phyloP scores from a whole-genome alignment of 495 filamentous ascomycete genomes.

The Massariosphaeria phaeospora region DNA sequence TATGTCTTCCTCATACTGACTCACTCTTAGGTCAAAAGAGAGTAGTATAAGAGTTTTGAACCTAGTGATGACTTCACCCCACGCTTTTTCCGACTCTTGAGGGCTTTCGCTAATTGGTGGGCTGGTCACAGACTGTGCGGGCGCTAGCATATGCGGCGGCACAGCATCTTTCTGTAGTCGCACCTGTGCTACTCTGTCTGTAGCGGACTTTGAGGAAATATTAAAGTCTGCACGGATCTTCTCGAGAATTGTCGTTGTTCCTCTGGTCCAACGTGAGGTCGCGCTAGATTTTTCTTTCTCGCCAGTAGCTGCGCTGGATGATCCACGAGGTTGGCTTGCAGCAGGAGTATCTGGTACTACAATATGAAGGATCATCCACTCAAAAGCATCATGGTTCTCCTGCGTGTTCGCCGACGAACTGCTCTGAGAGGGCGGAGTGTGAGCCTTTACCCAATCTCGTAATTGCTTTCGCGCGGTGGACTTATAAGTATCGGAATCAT shows the following conservation, averaged over 20 bases:
- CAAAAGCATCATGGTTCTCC: constrained; percentile 90
- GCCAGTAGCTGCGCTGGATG: constrained; percentile 41
- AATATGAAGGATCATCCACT: constrained; percentile 93
- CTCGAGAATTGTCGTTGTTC: constrained; percentile 76
- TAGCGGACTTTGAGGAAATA: constrained; percentile 65
- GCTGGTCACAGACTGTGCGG: constrained; percentile 29
- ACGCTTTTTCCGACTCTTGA: constrained; percentile 64
- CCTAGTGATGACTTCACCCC: constrained; percentile 79
- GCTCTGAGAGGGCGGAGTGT: constrained; percentile 52
- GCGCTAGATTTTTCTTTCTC: constrained; percentile 44
- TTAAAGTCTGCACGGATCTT: constrained; percentile 93
- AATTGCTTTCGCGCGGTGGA: constrained; percentile 66
- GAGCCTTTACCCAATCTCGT: constrained; percentile 82
- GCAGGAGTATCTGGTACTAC: constrained; percentile 74
- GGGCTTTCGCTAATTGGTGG: constrained; percentile 51
- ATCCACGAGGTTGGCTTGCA: constrained; percentile 59
- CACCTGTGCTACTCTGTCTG: constrained; percentile 82
- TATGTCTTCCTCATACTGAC: constrained; percentile 96
- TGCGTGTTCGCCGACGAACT: constrained; percentile 49
- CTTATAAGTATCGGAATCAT: constrained; percentile 94
- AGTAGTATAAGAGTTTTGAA: constrained; percentile 80
- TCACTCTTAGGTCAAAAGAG: constrained; percentile 85
- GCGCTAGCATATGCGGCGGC: constrained; percentile 37
- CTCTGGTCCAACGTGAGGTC: constrained; percentile 65
- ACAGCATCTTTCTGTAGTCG: constrained; percentile 55